These are phyloP conservation scores for Mucor irregularis DNA, from an alignment of 371 early-diverging fungal genomes.

Conservation along the genomic window DNA sequence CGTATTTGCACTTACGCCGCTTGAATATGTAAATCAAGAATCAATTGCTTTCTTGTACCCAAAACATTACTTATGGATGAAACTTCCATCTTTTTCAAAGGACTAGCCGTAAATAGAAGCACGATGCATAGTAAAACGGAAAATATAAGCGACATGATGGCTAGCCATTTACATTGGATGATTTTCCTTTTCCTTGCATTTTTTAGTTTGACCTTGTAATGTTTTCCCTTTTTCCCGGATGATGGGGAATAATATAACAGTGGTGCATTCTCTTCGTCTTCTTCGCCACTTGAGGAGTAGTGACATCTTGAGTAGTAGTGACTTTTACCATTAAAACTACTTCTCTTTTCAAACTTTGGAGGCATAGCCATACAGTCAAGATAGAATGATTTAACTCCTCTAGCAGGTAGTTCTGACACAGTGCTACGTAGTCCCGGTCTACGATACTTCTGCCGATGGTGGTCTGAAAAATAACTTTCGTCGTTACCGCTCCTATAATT, in stretches of 20 bases:
- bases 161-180: too few relatives aligned
- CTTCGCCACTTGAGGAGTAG: slow-evolving; percentile 18
- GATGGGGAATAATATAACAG: slow-evolving; percentile 15
- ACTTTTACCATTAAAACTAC: neutral
- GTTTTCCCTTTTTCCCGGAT: neutral
- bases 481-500: neutral
- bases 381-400: slow-evolving; percentile 22
- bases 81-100: slow-evolving; percentile 33
- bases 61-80: slow-evolving; percentile 56
- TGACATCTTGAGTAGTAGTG: neutral
- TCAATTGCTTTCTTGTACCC: slow-evolving; percentile 61
- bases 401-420: slow-evolving; percentile 39
- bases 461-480: slow-evolving; percentile 10
- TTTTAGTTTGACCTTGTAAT: neutral
- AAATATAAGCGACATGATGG: too few relatives aligned
- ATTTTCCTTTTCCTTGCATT: neutral
- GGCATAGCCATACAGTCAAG: slow-evolving; percentile 10
- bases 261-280: slow-evolving; percentile 23
- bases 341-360: slow-evolving; percentile 5
- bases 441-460: slow-evolving; percentile 16
- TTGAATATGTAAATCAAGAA: slow-evolving; percentile 54
- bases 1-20: slow-evolving; percentile 16
- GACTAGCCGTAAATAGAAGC: slow-evolving; percentile 24
- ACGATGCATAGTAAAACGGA: slow-evolving; percentile 14
- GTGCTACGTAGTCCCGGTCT: slow-evolving; percentile 42